Evolutionary conservation across 495 filamentous ascomycete species (phyloP), one percentile per base, ranked within the genome.

Genomic region (Lepidopterella palustris): DNA sequence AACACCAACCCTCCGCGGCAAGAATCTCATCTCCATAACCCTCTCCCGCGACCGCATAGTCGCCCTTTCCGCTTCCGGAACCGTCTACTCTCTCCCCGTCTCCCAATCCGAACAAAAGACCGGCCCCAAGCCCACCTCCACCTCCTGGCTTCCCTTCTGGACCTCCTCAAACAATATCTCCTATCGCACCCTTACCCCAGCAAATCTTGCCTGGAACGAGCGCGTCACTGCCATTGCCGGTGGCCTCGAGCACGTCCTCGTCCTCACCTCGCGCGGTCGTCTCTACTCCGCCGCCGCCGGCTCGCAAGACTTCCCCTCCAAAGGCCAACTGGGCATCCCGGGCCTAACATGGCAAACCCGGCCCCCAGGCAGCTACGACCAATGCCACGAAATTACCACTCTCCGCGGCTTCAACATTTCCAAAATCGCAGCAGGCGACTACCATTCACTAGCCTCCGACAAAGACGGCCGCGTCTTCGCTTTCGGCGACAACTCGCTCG

Each of bases 401-500:
- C 72, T 88, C 3, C 81, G 80, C 45, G 85, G 82, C 4, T 82
- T 80, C 47, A 78, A 83, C 27, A 83, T 95, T 39, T 71, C 76
- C 6, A 77, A 86, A 51, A 84, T 97, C 57, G 91, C 92, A 0
- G 71, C 89, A 10, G 93, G 93, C 26, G 91, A 96, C 68, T 86
- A 86, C 62, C 93, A 98, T 71, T 92, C 90, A 25, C 74, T 96
- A 10, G 86, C 79, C 1, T 77, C 90, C 18, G 88, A 90, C 66
- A 79, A 77, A 25, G 74, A 87, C 45, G 93, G 93, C 35, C 78
- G 80, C 24, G 79, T 91, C n/a, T 96, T 90, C 71, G 77, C 83
- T 25, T 98, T 96, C 72, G 93, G 93, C 21, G 90, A 96, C 69
- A 97, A 97, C 71, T 84, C 85, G 0, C 78, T 80, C 55, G 93